Conservation (phyloP, 1,284 basidiomycete genomes). For the Thelephora terrestris region DNA sequence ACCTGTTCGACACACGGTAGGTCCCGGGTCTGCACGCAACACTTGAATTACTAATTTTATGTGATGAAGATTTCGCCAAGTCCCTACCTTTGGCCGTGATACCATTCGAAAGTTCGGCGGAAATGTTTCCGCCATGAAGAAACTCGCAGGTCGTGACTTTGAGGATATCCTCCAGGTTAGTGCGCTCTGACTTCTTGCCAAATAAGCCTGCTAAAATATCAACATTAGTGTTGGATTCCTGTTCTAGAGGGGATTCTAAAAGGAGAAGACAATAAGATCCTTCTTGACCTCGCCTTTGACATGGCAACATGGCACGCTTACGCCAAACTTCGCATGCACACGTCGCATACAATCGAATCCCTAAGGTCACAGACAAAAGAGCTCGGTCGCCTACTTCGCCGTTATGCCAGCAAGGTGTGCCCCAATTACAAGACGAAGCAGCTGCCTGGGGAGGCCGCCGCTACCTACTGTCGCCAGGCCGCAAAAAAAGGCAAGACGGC, state of each 20-base stretch:
- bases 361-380: no score
- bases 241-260: conserved; percentile 23
- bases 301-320: conserved; percentile 23
- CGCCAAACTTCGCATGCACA: conserved; percentile 25
- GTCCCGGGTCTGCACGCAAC: conserved; percentile 1
- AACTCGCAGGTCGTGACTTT: conserved; percentile 20
- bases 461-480: no score
- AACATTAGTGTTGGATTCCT: conserved; percentile 22
- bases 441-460: no score
- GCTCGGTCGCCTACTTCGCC: no score
- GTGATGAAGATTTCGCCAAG: conserved; percentile 14
- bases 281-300: conserved; percentile 18
- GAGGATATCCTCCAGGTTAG: no score
- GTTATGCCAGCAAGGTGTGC: no score
- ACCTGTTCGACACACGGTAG: background rate
- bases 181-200: conserved; percentile 2
- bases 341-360: conserved; percentile 1
- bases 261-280: conserved; percentile 11
- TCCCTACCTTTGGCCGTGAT: conserved; percentile 20
- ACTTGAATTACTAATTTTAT: background rate
- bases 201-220: background rate
- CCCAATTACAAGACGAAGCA: no score
- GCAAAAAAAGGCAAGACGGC: no score
- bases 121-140: conserved; percentile 16
- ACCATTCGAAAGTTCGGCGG: conserved; percentile 18